Percentiles rank a stretch among this genome's conserved stretches.
Evolutionary conservation across 2,329 filamentous ascomycete species (phyloP).

Genomic region (Aplosporella prunicola): DNA sequence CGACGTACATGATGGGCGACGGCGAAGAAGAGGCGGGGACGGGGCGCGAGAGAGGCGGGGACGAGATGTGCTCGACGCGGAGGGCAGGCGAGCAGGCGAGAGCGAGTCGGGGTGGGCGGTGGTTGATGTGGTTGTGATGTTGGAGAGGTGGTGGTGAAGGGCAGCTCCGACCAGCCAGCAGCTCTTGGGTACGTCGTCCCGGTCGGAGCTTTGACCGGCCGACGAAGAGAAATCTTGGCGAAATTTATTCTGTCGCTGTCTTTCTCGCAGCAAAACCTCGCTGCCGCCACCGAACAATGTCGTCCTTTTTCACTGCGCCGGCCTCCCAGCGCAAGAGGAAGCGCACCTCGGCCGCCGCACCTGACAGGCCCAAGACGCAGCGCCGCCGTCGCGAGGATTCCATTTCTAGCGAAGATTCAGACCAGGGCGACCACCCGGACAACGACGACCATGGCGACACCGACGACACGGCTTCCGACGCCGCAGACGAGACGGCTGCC

Average conservation of each 20-base stretch:
- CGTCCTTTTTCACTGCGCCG: constrained; percentile 84
- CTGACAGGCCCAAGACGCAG: constrained; percentile 51
- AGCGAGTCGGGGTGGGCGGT: too few species aligned
- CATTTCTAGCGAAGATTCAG: constrained; percentile 77
- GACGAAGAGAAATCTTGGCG: constrained; percentile 8
- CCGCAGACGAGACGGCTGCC: constrained; percentile 71
- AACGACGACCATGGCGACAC: constrained; percentile 42
- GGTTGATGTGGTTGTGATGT: constrained; percentile 1
- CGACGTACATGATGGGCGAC: constrained; percentile 10
- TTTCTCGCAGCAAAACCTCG: not conserved
- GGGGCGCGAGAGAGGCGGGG: not conserved
- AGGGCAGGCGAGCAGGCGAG: not conserved
- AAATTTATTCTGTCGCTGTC: constrained; percentile 9
- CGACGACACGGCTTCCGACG: constrained; percentile 57
- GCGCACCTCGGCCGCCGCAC: constrained; percentile 45
- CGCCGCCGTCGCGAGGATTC: constrained; percentile 57
- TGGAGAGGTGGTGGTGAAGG: constrained; percentile 8
- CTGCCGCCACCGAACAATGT: constrained; percentile 17
- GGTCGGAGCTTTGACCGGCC: constrained; percentile 11
- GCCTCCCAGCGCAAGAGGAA: constrained; percentile 87
- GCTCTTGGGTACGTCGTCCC: not conserved
- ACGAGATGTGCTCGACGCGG: not conserved
- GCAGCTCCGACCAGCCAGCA: constrained; percentile 10
- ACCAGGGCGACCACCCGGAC: constrained; percentile 45
- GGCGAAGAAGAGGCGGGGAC: not conserved